Evolutionary conservation across 345 rosid species (phyloP).

Genomic region (Eucalyptus microcorys): DNA sequence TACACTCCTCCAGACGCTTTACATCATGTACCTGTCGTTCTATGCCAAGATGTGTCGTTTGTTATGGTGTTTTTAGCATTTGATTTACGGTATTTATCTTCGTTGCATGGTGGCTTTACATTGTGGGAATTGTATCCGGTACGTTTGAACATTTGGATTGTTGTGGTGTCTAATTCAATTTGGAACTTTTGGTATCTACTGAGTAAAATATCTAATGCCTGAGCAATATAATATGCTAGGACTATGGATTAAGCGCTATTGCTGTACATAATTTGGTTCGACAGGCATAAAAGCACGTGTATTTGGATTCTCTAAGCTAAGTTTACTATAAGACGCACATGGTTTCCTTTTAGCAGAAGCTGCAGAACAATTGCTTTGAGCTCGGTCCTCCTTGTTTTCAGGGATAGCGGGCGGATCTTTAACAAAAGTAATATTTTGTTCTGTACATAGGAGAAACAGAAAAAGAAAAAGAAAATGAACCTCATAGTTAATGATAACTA

Average conservation of each 20-base stretch:
- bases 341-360: not conserved
- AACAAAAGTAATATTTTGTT: not conserved
- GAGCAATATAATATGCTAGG: not conserved
- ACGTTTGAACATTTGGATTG: not conserved
- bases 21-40: not conserved
- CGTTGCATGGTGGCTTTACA: not conserved
- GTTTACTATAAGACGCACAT: not conserved
- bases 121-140: not conserved
- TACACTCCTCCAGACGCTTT: not conserved
- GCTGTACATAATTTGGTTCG: not conserved
- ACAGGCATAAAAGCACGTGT: not conserved
- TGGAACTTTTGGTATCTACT: not conserved
- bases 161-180: not conserved
- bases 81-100: not conserved
- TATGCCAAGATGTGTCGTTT: accelerated
- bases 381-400: not conserved
- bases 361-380: not conserved
- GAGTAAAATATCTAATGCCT: not conserved
- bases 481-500: not conserved
- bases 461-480: not conserved
- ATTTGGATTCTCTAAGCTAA: not conserved
- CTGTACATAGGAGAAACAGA: not conserved
- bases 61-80: not conserved
- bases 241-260: not conserved
- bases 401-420: not conserved